A percentile compares a stretch with the other conserved stretches of the same genome.
These are phyloP conservation scores for Tolypocladium tropicale DNA, from an alignment of 2,329 filamentous ascomycete genomes.

Conservation along the genomic window DNA sequence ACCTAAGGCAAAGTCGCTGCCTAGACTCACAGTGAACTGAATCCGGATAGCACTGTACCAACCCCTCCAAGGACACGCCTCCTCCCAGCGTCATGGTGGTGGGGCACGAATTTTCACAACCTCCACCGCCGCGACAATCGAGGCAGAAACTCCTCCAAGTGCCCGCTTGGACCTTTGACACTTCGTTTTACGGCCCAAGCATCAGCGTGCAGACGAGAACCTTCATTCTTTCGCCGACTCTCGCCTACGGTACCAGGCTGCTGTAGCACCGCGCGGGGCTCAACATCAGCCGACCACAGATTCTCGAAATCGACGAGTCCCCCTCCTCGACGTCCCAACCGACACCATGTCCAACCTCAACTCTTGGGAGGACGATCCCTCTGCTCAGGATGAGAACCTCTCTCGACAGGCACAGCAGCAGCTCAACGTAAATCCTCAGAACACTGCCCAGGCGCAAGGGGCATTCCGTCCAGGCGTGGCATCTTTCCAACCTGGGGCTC, in stretches of 20 bases:
- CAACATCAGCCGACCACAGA: neutral
- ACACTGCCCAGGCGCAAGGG: slow-evolving; percentile 31
- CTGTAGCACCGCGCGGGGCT: neutral
- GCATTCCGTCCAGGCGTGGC: slow-evolving; percentile 42
- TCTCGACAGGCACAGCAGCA: slow-evolving; percentile 66
- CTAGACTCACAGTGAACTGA: neutral
- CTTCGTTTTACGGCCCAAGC: slow-evolving; percentile 2
- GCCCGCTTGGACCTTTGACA: slow-evolving; percentile 4
- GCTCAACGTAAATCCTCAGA: slow-evolving; percentile 58
- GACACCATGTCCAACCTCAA: slow-evolving; percentile 74
- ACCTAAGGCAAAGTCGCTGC: neutral
- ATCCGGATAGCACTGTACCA: slow-evolving; percentile 2
- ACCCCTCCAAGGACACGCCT: slow-evolving; percentile 14
- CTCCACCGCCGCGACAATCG: slow-evolving; percentile 13
- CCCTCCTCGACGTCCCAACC: slow-evolving; percentile 3
- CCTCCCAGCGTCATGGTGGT: slow-evolving; percentile 25
- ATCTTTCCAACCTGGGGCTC: slow-evolving; percentile 63
- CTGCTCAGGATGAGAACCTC: slow-evolving; percentile 68
- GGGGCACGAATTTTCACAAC: slow-evolving; percentile 31
- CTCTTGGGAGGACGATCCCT: slow-evolving; percentile 87
- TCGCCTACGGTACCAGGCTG: neutral
- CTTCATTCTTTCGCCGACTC: neutral
- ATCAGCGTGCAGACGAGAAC: neutral
- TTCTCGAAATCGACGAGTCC: neutral
- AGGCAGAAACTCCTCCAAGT: slow-evolving; percentile 7